These are phyloP conservation scores for Tetrahymena malaccensis DNA, from an alignment of 73 alveolate species.

Conservation along the genomic window DNA sequence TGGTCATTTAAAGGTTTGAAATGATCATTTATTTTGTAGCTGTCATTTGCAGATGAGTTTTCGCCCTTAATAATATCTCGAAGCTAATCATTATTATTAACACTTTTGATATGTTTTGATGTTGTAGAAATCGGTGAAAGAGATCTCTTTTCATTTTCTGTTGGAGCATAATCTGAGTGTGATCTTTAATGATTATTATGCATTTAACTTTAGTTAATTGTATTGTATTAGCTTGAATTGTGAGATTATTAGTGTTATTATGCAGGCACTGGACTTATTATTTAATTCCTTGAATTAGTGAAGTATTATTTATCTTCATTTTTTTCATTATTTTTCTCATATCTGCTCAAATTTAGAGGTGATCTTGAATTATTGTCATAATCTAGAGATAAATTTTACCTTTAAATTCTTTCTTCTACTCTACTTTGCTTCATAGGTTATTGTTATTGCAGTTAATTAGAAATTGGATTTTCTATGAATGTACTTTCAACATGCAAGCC, in stretches of 20 bases:
- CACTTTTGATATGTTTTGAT: not conserved
- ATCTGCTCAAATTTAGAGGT: not conserved
- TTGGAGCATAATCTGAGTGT: not conserved
- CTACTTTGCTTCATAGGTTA: not conserved
- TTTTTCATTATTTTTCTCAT: not conserved
- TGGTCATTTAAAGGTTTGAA: not conserved
- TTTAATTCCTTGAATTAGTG: not conserved
- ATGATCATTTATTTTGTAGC: not conserved
- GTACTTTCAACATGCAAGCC: not conserved
- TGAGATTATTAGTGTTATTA: not conserved
- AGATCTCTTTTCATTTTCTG: not conserved
- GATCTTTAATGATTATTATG: not conserved
- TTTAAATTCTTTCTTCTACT: not conserved
- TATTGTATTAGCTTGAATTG: not conserved
- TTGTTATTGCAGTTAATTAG: not conserved
- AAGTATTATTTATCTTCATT: not conserved
- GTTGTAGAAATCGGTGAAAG: not conserved
- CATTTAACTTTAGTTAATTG: not conserved
- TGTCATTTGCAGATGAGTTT: not conserved
- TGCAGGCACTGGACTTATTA: not conserved
- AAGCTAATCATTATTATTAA: not conserved
- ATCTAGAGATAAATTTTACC: not conserved
- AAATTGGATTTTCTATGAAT: not conserved
- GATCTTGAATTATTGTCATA: not conserved
- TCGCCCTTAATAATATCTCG: not conserved